phyloP scores from a whole-genome alignment of 2,329 filamentous ascomycete species.

The Aureobasidium subglaciale region DNA sequence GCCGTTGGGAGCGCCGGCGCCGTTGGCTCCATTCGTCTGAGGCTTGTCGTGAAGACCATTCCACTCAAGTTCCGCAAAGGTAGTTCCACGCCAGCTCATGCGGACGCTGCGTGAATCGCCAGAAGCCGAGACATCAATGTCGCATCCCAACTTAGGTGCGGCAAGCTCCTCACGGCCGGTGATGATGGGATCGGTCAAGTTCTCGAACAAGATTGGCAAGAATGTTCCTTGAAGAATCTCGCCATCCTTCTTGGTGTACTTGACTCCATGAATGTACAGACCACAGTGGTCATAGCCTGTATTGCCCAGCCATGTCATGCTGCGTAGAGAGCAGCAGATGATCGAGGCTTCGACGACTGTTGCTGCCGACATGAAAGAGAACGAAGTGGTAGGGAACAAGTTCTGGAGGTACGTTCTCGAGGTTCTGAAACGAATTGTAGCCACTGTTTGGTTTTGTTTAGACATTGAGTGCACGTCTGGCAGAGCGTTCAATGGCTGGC shows the following conservation, averaged over 20 bases:
- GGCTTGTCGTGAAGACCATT: slow-evolving; percentile 19
- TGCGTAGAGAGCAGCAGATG: slow-evolving; percentile 32
- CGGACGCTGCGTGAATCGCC: slow-evolving; percentile 17
- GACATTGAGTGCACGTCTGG: slow-evolving; percentile 12
- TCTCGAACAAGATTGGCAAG: slow-evolving; percentile 51
- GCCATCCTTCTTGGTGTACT: slow-evolving; percentile 47
- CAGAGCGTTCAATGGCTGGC: slow-evolving; percentile 23
- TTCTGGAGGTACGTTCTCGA: slow-evolving; percentile 36
- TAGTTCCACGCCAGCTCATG: slow-evolving; percentile 30
- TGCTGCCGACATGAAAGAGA: slow-evolving; percentile 32
- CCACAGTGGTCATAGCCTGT: slow-evolving; percentile 50
- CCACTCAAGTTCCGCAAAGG: slow-evolving; percentile 29
- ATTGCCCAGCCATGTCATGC: slow-evolving; percentile 54
- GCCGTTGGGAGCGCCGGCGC: slow-evolving; percentile 5
- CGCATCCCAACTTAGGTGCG: slow-evolving; percentile 43
- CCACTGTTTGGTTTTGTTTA: slow-evolving; percentile 26
- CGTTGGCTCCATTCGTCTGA: slow-evolving; percentile 1
- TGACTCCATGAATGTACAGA: slow-evolving; percentile 54
- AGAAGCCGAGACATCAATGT: slow-evolving; percentile 21
- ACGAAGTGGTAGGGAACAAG: slow-evolving; percentile 31
- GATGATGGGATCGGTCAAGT: slow-evolving; percentile 50
- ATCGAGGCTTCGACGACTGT: slow-evolving; percentile 35
- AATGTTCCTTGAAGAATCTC: slow-evolving; percentile 44
- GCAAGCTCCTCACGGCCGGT: slow-evolving; percentile 53
- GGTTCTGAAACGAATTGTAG: slow-evolving; percentile 34